Conservation (phyloP, 2,329 filamentous ascomycete genomes). For the Alternaria novae-zelandiae region DNA sequence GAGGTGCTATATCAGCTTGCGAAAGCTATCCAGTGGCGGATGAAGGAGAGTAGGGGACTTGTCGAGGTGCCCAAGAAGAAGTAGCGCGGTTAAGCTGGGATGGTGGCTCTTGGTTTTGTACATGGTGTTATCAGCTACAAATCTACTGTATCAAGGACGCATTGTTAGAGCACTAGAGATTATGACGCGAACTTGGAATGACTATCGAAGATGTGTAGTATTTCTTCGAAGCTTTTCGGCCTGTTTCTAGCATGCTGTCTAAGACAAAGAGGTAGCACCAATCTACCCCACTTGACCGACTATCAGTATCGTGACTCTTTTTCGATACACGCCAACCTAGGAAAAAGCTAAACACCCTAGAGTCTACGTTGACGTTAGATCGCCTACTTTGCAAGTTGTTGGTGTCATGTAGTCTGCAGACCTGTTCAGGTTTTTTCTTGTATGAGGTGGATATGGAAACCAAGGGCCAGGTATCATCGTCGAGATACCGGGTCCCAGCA, state of each 20-base stretch:
- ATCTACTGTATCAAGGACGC: too few relatives aligned
- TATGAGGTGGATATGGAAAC: not conserved
- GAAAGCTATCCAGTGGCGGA: constrained; percentile 57
- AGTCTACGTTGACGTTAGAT: too few relatives aligned
- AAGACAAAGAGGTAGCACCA: not conserved
- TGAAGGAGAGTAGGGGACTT: constrained; percentile 54
- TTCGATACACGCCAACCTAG: not conserved
- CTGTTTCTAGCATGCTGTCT: not conserved
- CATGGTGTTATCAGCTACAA: not conserved
- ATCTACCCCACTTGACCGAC: not conserved
- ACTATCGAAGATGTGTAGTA: not conserved
- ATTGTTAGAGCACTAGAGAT: not conserved
- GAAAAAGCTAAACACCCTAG: too few relatives aligned
- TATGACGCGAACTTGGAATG: not conserved
- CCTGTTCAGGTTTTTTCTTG: too few relatives aligned
- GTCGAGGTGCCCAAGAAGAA: constrained; percentile 32
- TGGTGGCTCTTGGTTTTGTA: not conserved
- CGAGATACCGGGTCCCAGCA: not conserved
- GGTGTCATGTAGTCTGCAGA: too few relatives aligned
- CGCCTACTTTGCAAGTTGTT: too few relatives aligned
- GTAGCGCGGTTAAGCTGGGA: not conserved
- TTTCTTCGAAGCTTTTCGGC: too few relatives aligned
- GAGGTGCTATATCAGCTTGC: constrained; percentile 57
- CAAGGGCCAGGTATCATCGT: not conserved
- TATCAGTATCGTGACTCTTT: not conserved